Evolutionary conservation across 176 grass and related monocot genomes (phyloP).

Genomic region (Aegilops tauschii): DNA sequence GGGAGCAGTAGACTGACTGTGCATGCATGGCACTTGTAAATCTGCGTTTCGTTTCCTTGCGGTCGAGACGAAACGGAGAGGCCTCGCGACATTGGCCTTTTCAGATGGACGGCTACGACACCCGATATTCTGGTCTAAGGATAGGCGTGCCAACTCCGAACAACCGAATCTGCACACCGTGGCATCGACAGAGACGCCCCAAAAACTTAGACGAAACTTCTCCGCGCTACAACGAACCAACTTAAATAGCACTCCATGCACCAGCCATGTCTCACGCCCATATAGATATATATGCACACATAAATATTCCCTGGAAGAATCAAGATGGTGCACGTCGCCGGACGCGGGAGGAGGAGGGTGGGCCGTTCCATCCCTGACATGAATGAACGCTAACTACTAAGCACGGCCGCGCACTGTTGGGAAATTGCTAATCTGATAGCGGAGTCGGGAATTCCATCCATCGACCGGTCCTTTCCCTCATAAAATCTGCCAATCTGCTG

Average conservation of each 20-base stretch:
- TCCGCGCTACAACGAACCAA: not conserved
- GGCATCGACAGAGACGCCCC: not conserved
- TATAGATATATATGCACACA: not conserved
- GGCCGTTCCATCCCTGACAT: slow-evolving; percentile 28
- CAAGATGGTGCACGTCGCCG: not conserved
- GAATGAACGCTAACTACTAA: slow-evolving; percentile 33
- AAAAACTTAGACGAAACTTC: not conserved
- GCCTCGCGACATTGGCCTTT: not conserved
- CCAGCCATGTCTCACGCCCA: not conserved
- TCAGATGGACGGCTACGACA: not conserved
- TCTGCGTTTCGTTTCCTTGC: not conserved
- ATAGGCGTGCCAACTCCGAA: not conserved
- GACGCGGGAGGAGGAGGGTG: not conserved
- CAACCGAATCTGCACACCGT: not conserved
- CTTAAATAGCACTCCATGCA: not conserved
- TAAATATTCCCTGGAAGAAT: not conserved
- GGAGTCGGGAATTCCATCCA: not conserved
- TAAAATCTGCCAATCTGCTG: not conserved
- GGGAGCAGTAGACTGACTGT: not conserved
- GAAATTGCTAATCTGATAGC: not conserved
- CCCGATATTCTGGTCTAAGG: not conserved
- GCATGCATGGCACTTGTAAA: not conserved
- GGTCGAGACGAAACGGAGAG: not conserved
- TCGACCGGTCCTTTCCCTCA: not conserved
- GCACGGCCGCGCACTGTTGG: not conserved